Base-by-base conservation (phyloP, 345 rosid genomes). In the Dipteronia sinensis region DNA sequence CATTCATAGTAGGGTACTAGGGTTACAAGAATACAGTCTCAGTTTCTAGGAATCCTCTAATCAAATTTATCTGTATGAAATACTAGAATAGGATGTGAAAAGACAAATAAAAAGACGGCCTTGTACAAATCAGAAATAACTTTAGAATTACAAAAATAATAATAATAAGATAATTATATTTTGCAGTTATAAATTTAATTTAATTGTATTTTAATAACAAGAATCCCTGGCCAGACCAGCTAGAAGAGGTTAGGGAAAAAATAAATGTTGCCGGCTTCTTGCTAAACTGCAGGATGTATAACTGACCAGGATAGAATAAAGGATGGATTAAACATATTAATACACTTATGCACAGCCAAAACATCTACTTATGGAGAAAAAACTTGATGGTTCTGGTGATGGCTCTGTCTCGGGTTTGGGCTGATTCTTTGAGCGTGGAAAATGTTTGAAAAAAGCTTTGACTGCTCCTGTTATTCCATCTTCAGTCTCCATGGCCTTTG, bases 381-480 rank as follows among this genome's bases (percentile, higher is more conserved):
- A 25, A 59, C 88, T 79, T 1, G 97, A 74, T 2, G 84, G 71
- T 72, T 82, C 90, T 13, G 79, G 82, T 6, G 78, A 74, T 0
- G 79, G 74, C 31, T 84, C 90, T 0, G 75, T 75, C 42, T 82
- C 82, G 0, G 79, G 76, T 23, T 83, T 89, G 1, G 79, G 76
- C 22, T 81, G 82, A 0, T 86, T 76, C 71, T 82, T 89, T 53
- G 40, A 82, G 29, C 1, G 49, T 17, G 93, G 92, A 56, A 89
- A 92, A 82, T 97, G 98, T 91, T 91, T 94, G 27, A 97, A 85
- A 83, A 97, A 97, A 20, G 99, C 98, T 73, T 85, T 91, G 61
- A 97, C 98, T 12, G 98, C 99, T 83, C 97, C 98, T n/a, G 88
- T 76, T 67, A 93, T 98, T 71, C 99, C 98, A 71, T 97, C 99